phyloP scores from a whole-genome alignment of 2,329 filamentous ascomycete species.

The Monosporascus ibericus region DNA sequence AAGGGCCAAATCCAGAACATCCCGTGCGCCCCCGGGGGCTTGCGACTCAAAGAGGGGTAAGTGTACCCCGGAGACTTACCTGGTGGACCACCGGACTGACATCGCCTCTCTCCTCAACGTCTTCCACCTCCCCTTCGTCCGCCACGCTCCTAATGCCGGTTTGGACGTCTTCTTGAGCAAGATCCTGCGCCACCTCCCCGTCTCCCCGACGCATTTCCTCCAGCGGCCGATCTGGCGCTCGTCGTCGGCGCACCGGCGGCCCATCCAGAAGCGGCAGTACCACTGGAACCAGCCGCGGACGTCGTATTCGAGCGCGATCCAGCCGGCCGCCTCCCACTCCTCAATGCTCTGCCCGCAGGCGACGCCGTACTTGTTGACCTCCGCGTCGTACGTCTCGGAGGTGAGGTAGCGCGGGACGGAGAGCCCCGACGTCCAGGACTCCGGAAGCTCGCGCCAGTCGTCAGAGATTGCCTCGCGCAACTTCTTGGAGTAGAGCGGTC shows the following conservation, averaged over 20 bases:
- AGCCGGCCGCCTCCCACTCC: conserved; percentile 48
- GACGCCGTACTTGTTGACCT: conserved; percentile 47
- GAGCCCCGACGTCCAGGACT: conserved; percentile 35
- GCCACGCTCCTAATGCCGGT: conserved; percentile 34
- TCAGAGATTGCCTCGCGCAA: conserved; percentile 35
- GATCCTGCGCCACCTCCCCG: conserved; percentile 42
- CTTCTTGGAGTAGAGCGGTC: conserved; percentile 37
- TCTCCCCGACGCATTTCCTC: conserved; percentile 46
- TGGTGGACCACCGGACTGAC: conserved; percentile 51
- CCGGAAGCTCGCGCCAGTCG: conserved; percentile 42
- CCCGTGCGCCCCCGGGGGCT: no score
- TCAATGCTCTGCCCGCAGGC: conserved; percentile 47
- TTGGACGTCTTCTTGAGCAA: conserved; percentile 43
- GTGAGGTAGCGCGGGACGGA: conserved; percentile 33
- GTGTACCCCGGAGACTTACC: no score
- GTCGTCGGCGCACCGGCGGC: conserved; percentile 44
- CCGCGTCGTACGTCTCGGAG: conserved; percentile 34
- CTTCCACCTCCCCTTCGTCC: conserved; percentile 39
- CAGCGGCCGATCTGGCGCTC: conserved; percentile 45
- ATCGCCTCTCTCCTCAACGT: conserved; percentile 30
- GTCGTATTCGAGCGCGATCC: conserved; percentile 48
- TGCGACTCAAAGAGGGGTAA: no score
- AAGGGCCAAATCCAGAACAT: no score
- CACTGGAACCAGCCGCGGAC: conserved; percentile 52
- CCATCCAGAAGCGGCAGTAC: conserved; percentile 47